Base-by-base conservation (phyloP, 1,284 basidiomycete species). In the Cryptococcus hybrid region DNA sequence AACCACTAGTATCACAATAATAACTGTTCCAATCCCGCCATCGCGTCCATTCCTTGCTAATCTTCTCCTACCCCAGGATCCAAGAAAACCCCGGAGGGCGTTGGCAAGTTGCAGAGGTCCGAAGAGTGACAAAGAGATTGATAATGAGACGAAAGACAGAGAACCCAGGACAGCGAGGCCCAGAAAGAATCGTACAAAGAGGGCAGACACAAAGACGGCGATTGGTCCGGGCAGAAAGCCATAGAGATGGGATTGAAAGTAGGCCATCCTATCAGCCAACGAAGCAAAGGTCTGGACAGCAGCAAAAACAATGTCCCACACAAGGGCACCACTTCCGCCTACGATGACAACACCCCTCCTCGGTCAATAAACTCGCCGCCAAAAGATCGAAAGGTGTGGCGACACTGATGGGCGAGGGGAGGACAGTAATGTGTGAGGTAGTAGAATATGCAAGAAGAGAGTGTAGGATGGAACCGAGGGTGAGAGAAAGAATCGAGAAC, bases 131-230 rank as follows among this genome's bases (percentile, higher is more conserved):
- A 75, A 55, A 1, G 65, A 67, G 30, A 74, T 59, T 7, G 76
- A 57, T 7, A 78, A 62, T 3, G 71, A 70, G 35, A 75, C 52
- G 58, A 76, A 76, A 6, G 70, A 73, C 12, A 76, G 59, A 4
- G 69, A 69, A 3, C 77, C 77, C 40, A 78, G 59, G 18, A 77
- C 62, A 5, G 72, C 66, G n/a, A 78, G 54, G 11, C 77, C 77
- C 15, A 78, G 64, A 18, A 75, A 56, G 52, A 74, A 66, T 9
- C 75, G 59, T 11, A 76, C 54, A 0, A 62, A 63, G 5, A 71
- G 38, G 0, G 52, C 59, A 3, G 61, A 51, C 9, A 64, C 11
- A 7, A 51, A 44, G 13, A 39, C 47, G 2, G 56, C 54, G 35
- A 63, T 7, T n/a, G 54, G 18, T 5, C 51, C 40, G 2, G 59